Conservation (phyloP, 805 yeast genomes). For the Ogataea parapolymorpha region DNA sequence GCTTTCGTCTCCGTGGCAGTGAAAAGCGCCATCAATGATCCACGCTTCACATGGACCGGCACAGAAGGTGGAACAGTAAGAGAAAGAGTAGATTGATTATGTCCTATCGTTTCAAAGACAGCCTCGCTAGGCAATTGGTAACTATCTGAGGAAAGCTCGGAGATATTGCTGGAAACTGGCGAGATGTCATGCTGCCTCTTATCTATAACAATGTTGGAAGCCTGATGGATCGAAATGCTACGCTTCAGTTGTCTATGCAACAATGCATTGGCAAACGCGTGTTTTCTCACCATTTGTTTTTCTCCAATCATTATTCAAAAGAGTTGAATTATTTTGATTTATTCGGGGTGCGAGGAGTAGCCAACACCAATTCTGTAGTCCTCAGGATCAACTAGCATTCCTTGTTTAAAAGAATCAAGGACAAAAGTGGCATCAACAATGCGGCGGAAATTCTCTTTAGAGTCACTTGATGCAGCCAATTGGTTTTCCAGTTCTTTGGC, state of each 20-base stretch:
- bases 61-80: constrained; percentile 57
- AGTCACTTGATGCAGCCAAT: constrained; percentile 7
- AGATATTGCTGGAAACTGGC: constrained; percentile 12
- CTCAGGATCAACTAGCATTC: constrained; percentile 15
- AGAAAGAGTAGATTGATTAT: constrained; percentile 46
- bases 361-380: constrained; percentile 3
- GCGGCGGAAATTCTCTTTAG: constrained; percentile 30
- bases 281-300: constrained; percentile 5
- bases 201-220: constrained; percentile 8
- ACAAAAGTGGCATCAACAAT: constrained; percentile 36
- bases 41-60: constrained; percentile 47
- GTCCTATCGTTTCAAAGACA: constrained; percentile 43
- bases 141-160: constrained; percentile 8
- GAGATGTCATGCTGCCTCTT: background rate
- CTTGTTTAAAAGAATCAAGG: constrained; percentile 28
- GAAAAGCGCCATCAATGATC: constrained; percentile 49
- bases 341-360: constrained; percentile 5
- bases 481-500: background rate
- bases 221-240: constrained; percentile 18
- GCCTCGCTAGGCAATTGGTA: constrained; percentile 20
- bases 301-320: constrained; percentile 4
- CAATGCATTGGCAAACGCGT: background rate
- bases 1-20: constrained; percentile 14
- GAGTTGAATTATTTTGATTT: background rate
- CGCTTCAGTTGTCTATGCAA: constrained; percentile 1